Evolutionary conservation across 805 yeast species (phyloP), one percentile per base, ranked within the genome.

Genomic region (Candida saitoana): DNA sequence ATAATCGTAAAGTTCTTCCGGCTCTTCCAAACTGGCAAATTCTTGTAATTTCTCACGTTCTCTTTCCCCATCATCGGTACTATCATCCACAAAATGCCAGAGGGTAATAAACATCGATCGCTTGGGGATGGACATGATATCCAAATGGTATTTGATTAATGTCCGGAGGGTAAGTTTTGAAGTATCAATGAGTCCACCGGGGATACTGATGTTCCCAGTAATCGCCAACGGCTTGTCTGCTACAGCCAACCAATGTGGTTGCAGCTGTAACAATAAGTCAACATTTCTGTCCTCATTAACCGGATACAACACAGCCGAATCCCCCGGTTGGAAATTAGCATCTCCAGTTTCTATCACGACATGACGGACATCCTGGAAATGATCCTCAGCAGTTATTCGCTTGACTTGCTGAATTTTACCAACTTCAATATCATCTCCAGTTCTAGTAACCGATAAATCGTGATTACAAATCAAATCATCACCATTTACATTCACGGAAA

Each of bases 341-440:
- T 52, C 56, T 14, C 64, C 59, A 1, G 62, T 44, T 19, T 65
- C 59, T 14, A 87, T 65, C 0, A 58, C 55, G 11, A 89, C 59
- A 41, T 76, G 79, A 30, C 96, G 71, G 2, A 91, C 95, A 57
- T 93, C 98, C 60, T 93, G 98, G 63, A 87, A 88, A 64, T 93
- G 98, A 39, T 78, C 82, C 0, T 49, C 46, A 0, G 76, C 59
- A 0, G 98, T 91, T 12, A 93, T 65, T 44, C 96, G 63, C 1
- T 61, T 47, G 54, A 87, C 87, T 2, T 47, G 35, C 0, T 47
- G 42, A 5, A 90, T 70, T 7, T 49, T 63, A 0, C 85, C 95
- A 38, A 29, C 42, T 16, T 39, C 32, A 27, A 63, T 42, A 16
- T 24, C 42, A 7, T 41, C 19, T 24, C 15, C 31, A 2, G 36